Evolutionary conservation across 2,329 filamentous ascomycete species (phyloP).

Genomic region (Pseudogymnoascus sp.): DNA sequence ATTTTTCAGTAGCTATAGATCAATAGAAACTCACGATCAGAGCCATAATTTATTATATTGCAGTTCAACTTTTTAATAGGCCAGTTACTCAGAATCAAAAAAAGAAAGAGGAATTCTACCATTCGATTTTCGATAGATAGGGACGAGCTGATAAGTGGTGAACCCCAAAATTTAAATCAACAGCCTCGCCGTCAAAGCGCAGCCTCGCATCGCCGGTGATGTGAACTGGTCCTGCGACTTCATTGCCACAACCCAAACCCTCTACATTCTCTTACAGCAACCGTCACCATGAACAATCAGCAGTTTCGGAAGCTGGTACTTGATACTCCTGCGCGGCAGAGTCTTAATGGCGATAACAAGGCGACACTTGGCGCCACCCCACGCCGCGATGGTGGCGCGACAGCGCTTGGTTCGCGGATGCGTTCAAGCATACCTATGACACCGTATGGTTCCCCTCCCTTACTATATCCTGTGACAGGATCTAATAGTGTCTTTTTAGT

Average conservation of each 20-base stretch:
- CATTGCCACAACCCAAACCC: background rate
- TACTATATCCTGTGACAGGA: too few species aligned
- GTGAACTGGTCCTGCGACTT: background rate
- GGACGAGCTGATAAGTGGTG: background rate
- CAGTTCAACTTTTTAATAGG: background rate
- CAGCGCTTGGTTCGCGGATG: conserved; percentile 67
- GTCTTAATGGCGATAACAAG: conserved; percentile 27
- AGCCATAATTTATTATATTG: background rate
- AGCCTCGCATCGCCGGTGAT: background rate
- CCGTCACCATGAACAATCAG: conserved; percentile 75
- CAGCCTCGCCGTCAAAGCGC: background rate
- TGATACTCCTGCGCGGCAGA: conserved; percentile 39
- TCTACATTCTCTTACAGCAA: background rate
- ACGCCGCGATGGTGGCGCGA: conserved; percentile 42
- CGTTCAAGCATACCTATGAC: conserved; percentile 88
- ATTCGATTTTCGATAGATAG: background rate
- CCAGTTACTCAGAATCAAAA: background rate
- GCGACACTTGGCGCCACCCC: conserved; percentile 27
- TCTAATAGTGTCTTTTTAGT: background rate
- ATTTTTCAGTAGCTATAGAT: background rate
- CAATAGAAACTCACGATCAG: background rate
- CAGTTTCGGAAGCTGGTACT: conserved; percentile 81
- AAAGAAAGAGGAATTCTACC: background rate
- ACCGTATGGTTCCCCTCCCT: conserved; percentile 53
- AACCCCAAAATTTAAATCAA: background rate